Conservation (phyloP, 2,329 filamentous ascomycete species). For the Didymella sp. region DNA sequence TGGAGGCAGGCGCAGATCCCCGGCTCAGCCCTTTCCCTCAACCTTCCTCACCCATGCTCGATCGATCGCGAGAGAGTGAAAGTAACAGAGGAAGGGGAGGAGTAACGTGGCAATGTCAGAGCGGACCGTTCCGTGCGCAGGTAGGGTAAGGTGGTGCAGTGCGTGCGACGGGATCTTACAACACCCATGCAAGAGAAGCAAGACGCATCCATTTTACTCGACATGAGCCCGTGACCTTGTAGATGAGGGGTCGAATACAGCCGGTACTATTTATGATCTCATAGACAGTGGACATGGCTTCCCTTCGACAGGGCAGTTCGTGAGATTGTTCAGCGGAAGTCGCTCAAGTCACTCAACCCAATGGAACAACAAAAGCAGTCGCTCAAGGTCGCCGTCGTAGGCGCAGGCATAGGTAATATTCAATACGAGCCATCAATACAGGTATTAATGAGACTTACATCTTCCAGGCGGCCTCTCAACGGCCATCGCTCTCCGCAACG, state of each 20-base stretch:
- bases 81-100: background rate
- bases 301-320: background rate
- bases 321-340: too few species aligned
- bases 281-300: background rate
- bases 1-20: background rate
- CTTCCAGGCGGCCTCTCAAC: conserved; percentile 56
- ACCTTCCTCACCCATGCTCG: background rate
- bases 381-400: conserved; percentile 4
- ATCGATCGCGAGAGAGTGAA: background rate
- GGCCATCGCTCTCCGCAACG: conserved; percentile 60
- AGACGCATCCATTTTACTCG: background rate
- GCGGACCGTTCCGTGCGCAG: background rate
- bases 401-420: conserved; percentile 1
- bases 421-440: fast-evolving
- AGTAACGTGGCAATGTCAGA: background rate
- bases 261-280: background rate
- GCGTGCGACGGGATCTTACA: background rate
- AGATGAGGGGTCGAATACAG: background rate
- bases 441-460: background rate
- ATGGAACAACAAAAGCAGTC: background rate
- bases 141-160: background rate
- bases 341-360: background rate
- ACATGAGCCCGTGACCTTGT: background rate
- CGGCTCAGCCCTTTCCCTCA: background rate
- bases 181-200: background rate